Percentiles rank a stretch among this genome's conserved stretches.
Conservation (phyloP, 257 asterid genomes). For the Misopates orontium region DNA sequence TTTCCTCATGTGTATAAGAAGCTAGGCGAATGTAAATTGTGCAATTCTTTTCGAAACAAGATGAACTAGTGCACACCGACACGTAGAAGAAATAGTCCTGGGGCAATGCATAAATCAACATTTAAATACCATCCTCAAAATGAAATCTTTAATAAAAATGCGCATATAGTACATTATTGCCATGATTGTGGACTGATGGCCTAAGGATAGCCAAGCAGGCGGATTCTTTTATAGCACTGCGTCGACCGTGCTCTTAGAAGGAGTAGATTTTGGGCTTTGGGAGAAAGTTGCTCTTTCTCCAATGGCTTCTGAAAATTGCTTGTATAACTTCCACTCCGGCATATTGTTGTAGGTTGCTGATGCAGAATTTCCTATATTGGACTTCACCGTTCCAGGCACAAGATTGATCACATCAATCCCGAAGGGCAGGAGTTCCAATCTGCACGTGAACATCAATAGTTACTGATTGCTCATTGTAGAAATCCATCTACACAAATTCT, state of each 20-base stretch:
- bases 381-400: constrained; percentile 84
- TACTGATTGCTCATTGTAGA: not conserved
- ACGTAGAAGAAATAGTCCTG: no score
- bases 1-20: not conserved
- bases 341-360: constrained; percentile 44
- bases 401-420: constrained; percentile 68
- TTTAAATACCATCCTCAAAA: constrained; percentile 50
- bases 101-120: constrained; percentile 26
- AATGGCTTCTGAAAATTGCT: constrained; percentile 64
- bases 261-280: constrained; percentile 64
- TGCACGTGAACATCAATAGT: constrained; percentile 13
- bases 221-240: constrained; percentile 70
- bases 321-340: constrained; percentile 95
- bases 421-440: constrained; percentile 45
- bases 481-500: not conserved
- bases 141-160: constrained; percentile 58
- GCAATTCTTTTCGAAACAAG: not conserved
- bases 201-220: constrained; percentile 70
- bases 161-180: constrained; percentile 58
- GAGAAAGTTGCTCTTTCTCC: constrained; percentile 64
- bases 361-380: constrained; percentile 74
- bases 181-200: constrained; percentile 63
- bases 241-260: constrained; percentile 75
- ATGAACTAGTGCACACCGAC: not conserved
- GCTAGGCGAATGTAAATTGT: not conserved